These are phyloP conservation scores for Echeveria elegans DNA, from an alignment of 164 flowering plant genomes.

Conservation along the genomic window DNA sequence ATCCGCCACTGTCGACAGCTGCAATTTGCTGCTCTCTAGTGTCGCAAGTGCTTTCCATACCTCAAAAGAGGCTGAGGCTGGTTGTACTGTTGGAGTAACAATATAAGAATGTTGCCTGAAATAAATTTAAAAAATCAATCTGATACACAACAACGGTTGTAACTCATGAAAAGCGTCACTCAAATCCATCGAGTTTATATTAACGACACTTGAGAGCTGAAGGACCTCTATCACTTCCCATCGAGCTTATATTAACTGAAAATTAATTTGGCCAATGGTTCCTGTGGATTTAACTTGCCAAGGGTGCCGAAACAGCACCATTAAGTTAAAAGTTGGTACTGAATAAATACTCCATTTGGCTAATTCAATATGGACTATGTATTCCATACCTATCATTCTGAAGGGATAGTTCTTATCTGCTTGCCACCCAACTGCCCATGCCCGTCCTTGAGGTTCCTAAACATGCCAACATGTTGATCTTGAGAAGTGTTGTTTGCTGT, in stretches of 20 bases:
- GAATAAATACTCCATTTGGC: not conserved
- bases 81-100: too few relatives aligned
- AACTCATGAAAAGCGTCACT: too few relatives aligned
- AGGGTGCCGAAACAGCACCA: not conserved
- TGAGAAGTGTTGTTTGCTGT: not conserved
- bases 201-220: not conserved
- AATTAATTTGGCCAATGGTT: not conserved
- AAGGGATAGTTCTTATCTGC: not conserved
- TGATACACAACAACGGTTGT: too few relatives aligned
- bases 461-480: not conserved
- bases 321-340: not conserved
- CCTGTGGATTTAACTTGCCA: not conserved
- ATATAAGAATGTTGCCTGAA: too few relatives aligned
- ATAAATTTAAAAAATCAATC: too few relatives aligned
- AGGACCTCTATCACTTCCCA: not conserved
- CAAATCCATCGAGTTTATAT: too few relatives aligned
- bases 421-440: not conserved
- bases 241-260: not conserved
- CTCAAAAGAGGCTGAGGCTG: too few relatives aligned
- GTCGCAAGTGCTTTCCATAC: too few relatives aligned
- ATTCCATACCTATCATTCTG: not conserved
- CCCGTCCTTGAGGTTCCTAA: not conserved
- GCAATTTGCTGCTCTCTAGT: too few relatives aligned
- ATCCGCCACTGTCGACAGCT: too few relatives aligned
- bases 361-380: not conserved